Evolutionary conservation across 495 filamentous ascomycete genomes (phyloP).

Genomic region (Lasiosphaeria miniovina): DNA sequence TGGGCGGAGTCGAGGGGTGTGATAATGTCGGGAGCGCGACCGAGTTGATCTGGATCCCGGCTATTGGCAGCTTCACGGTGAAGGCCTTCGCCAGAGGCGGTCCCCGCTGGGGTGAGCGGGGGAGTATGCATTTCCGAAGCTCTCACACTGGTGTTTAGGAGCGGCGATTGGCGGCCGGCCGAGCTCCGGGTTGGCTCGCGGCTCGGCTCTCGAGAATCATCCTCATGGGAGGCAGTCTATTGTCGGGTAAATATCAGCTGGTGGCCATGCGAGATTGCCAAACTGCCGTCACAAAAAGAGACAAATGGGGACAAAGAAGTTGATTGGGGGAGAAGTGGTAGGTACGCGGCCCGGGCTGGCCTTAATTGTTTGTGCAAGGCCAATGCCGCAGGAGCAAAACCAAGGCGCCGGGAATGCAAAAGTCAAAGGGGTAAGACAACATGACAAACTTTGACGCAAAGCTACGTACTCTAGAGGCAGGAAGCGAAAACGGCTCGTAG

Average conservation of each 20-base stretch:
- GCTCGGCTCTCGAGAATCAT: slow-evolving; percentile 33
- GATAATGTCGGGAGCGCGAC: slow-evolving; percentile 54
- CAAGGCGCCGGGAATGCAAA: background rate
- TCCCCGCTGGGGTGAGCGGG: slow-evolving; percentile 82
- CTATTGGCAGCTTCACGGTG: slow-evolving; percentile 23
- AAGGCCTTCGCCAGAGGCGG: slow-evolving; percentile 38
- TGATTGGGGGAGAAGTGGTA: no score
- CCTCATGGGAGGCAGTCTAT: slow-evolving; percentile 46
- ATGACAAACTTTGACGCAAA: background rate
- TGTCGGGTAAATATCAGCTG: no score
- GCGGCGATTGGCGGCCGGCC: slow-evolving; percentile 42
- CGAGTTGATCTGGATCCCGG: slow-evolving; percentile 30
- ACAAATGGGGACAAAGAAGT: no score
- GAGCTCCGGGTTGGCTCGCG: slow-evolving; percentile 35
- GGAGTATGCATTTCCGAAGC: slow-evolving; percentile 75
- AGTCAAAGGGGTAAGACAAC: background rate
- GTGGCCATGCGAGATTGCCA: no score
- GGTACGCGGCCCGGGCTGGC: no score
- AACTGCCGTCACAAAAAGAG: no score
- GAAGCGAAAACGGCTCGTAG: slow-evolving; percentile 84
- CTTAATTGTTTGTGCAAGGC: background rate
- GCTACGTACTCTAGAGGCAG: slow-evolving; percentile 74
- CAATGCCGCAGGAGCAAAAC: background rate
- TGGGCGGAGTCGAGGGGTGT: slow-evolving; percentile 55
- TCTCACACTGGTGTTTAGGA: slow-evolving; percentile 38